Evolutionary conservation across 2,329 filamentous ascomycete species (phyloP).

Genomic region (Dendryphion nanum): DNA sequence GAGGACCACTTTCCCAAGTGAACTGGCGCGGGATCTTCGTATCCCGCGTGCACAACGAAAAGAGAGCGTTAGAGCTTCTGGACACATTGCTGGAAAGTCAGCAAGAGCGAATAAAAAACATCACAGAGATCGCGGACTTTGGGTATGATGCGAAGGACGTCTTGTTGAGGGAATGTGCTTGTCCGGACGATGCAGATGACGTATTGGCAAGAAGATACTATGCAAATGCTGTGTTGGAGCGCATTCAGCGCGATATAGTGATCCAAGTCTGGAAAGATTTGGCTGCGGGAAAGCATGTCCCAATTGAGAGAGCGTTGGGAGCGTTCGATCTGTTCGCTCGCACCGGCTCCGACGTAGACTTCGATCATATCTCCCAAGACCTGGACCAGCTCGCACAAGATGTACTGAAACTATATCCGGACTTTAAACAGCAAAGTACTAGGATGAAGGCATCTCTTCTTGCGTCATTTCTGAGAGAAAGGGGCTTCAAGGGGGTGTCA

Average conservation of each 20-base stretch:
- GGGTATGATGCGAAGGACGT: slow-evolving; percentile 90
- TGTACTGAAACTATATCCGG: slow-evolving; percentile 55
- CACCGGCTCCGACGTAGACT: slow-evolving; percentile 68
- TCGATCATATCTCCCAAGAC: slow-evolving; percentile 60
- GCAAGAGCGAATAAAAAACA: slow-evolving; percentile 65
- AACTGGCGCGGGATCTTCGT: slow-evolving; percentile 66
- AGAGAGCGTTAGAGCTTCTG: slow-evolving; percentile 45
- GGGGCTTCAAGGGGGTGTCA: slow-evolving; percentile 70
- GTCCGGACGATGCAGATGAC: slow-evolving; percentile 64
- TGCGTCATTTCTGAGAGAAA: slow-evolving; percentile 65
- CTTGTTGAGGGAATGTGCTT: slow-evolving; percentile 64
- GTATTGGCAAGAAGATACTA: slow-evolving; percentile 77
- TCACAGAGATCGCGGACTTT: slow-evolving; percentile 67
- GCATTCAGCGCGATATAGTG: slow-evolving; percentile 77
- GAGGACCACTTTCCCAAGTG: slow-evolving; percentile 53
- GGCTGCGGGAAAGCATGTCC: slow-evolving; percentile 49
- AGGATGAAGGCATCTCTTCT: slow-evolving; percentile 67
- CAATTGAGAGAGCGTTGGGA: slow-evolving; percentile 72
- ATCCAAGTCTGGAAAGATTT: slow-evolving; percentile 72
- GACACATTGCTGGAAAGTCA: slow-evolving; percentile 70
- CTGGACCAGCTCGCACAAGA: slow-evolving; percentile 63
- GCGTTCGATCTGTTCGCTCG: slow-evolving; percentile 90
- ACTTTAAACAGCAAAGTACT: slow-evolving; percentile 58
- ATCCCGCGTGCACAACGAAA: slow-evolving; percentile 34
- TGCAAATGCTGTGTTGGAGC: slow-evolving; percentile 70